phyloP scores from a whole-genome alignment of 441 rosid genomes.

The Dalechampia spathulata region DNA sequence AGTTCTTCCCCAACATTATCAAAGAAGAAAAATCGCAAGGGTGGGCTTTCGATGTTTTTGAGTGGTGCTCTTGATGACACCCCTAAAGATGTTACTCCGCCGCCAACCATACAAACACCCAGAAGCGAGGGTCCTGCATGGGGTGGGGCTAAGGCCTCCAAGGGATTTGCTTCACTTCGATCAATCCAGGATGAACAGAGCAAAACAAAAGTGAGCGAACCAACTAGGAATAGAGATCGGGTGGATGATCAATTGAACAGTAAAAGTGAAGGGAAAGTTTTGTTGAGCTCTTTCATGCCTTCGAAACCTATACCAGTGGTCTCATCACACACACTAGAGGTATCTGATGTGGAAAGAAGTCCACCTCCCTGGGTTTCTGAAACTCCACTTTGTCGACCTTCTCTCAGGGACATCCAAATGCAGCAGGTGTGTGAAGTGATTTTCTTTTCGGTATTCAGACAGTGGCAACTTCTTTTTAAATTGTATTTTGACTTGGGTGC shows the following conservation, averaged over 20 bases:
- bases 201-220: slow-evolving; percentile 38
- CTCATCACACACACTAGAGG: slow-evolving; percentile 33
- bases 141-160: slow-evolving; percentile 89
- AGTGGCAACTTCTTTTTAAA: neutral
- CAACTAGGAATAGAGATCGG: slow-evolving; percentile 30
- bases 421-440: slow-evolving; percentile 53
- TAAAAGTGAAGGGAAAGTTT: slow-evolving; percentile 52
- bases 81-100: slow-evolving; percentile 43
- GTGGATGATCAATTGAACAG: slow-evolving; percentile 32
- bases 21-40: slow-evolving; percentile 76
- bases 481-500: neutral
- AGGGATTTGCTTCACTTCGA: slow-evolving; percentile 77
- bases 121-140: slow-evolving; percentile 88
- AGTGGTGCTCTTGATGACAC: slow-evolving; percentile 92
- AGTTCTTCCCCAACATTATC: slow-evolving; percentile 28
- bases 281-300: slow-evolving; percentile 59
- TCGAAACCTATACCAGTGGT: slow-evolving; percentile 76
- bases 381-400: slow-evolving; percentile 74
- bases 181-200: slow-evolving; percentile 89
- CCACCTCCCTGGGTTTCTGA: slow-evolving; percentile 93
- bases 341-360: slow-evolving; percentile 55
- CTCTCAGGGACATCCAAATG: slow-evolving; percentile 93
- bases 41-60: slow-evolving; percentile 98
- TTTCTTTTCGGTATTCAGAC: neutral
- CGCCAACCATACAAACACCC: slow-evolving; percentile 61